phyloP scores from a whole-genome alignment of 2,329 filamentous ascomycete species.

The Colletotrichum sansevieriae region DNA sequence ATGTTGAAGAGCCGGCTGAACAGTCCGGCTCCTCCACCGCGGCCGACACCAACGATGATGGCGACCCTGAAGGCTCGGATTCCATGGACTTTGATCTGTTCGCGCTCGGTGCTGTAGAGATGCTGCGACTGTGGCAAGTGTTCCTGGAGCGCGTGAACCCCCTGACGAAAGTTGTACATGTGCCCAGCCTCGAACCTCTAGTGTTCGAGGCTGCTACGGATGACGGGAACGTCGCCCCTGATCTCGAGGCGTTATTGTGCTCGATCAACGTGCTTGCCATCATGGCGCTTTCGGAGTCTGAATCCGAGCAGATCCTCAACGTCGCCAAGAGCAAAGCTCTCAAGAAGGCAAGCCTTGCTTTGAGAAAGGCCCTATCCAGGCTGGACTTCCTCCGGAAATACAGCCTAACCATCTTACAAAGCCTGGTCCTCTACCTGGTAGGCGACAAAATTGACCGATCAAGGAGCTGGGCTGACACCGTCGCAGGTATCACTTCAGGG shows the following conservation, averaged over 20 bases:
- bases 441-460: conserved; percentile 66
- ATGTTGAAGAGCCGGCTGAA: neutral
- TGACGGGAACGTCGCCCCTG: conserved; percentile 28
- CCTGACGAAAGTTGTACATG: conserved; percentile 78
- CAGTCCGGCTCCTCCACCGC: neutral
- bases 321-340: conserved; percentile 62
- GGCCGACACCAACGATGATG: neutral
- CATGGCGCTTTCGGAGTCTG: conserved; percentile 68
- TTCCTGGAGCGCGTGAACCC: conserved; percentile 82
- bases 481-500: conserved; percentile 66
- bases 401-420: conserved; percentile 69
- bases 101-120: conserved; percentile 15
- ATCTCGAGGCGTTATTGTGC: conserved; percentile 72
- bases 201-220: conserved; percentile 49
- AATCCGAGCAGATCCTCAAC: conserved; percentile 67
- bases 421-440: conserved; percentile 69
- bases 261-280: conserved; percentile 70
- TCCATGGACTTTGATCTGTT: conserved; percentile 32
- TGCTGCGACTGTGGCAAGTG: conserved; percentile 77
- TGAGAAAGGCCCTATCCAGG: conserved; percentile 61
- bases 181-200: conserved; percentile 64
- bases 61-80: neutral
- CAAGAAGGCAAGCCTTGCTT: conserved; percentile 63
- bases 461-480: conserved; percentile 42
- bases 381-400: conserved; percentile 70